Base-by-base conservation (phyloP, 1,284 basidiomycete species). In the Singerocomus rubriflavus region DNA sequence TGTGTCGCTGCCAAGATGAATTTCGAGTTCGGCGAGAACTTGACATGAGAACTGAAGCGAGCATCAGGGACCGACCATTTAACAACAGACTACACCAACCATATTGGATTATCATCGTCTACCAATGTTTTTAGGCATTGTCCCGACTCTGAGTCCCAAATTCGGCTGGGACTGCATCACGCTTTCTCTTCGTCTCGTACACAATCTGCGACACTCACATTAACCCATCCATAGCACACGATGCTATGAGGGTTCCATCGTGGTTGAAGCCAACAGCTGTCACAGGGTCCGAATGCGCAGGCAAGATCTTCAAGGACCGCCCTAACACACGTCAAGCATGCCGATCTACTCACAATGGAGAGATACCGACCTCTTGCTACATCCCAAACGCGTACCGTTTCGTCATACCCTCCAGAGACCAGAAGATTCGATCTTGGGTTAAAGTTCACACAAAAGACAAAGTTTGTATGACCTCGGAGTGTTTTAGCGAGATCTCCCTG, bases 91-190 rank as follows among this genome's bases (percentile, higher is more conserved):
- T 48, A 45, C 40, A 57, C 80, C 42, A 55, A 92, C 85, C 95
- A 90, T 48, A 96, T 92, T 4, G 92, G 90, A 72, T 96, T 96
- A 56, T 95, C 92, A 61, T 95, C 93, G 60, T 98, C 95, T 11
- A 95, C 93, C 26, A 99, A 71, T 5, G 97, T 99, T 69, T 96
- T 98, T 37, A 99, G 76, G 71, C 97, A 99, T 68, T 98, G 94
- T 2, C 95, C 97, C 0, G 93, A 95, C 48, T 93, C 87, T 0
- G 92, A 87, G 64, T 98, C 95, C 97, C 97, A 99, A 56, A 97
- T 82, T 46, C 95, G 93, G 66, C 94, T 96, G 61, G 31, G 25
- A 46, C 6, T 31, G 31, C 51, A 53, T 50, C 38, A 55, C 4
- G 11, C 16, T n/a, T 29, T 9, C 29, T 16, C 16, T 35, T 36